Conservation (phyloP, 805 yeast species). For the Saccharomycopsis sp. region DNA sequence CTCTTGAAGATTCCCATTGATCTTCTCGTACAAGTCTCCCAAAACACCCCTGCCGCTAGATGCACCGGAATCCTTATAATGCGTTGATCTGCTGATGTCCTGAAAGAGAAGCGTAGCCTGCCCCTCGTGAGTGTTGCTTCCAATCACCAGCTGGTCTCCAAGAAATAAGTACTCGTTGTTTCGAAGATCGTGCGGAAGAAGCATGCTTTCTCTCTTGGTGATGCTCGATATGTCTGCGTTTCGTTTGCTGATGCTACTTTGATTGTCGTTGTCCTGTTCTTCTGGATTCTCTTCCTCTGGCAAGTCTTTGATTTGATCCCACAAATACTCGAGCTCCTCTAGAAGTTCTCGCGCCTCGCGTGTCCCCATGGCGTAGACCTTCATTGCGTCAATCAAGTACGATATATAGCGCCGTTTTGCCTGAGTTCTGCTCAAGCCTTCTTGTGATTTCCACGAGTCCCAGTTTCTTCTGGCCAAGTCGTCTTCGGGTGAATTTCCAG, state of each 20-base stretch:
- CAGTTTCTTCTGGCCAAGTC: constrained; percentile 66
- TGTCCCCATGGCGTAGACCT: constrained; percentile 58
- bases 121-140: background rate
- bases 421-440: constrained; percentile 59
- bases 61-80: background rate
- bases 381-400: constrained; percentile 66
- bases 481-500: constrained; percentile 53
- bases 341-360: constrained; percentile 59
- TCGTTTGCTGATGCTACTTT: background rate
- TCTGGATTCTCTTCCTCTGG: background rate
- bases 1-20: constrained; percentile 6
- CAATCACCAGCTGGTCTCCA: background rate
- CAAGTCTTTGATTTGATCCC: constrained; percentile 63
- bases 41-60: background rate
- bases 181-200: background rate
- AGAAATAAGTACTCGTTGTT: background rate
- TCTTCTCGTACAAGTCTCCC: constrained; percentile 7
- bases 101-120: background rate
- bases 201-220: background rate
- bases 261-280: background rate
- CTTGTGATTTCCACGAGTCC: constrained; percentile 79
- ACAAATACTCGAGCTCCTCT: constrained; percentile 60
- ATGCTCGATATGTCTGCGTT: background rate
- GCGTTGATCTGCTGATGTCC: constrained; percentile 1
- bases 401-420: constrained; percentile 70